Base-by-base conservation (phyloP, 345 rosid genomes). In the Kernera saxatilis region DNA sequence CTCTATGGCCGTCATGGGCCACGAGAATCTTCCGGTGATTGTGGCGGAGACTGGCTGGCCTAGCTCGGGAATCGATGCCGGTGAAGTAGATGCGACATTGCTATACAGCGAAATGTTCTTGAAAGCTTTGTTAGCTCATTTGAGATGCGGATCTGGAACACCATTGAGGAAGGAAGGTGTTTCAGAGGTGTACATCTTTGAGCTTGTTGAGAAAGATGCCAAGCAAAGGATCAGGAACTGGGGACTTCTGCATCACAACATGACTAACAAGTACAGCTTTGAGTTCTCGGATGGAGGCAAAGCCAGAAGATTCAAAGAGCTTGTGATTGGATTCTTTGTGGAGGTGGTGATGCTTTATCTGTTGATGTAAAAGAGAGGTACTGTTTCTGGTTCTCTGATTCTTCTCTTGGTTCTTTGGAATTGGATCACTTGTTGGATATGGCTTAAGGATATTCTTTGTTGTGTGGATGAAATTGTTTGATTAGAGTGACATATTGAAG, bases 21-120 rank as follows among this genome's bases (percentile, higher is more conserved):
- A 89, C 50, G 88, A 85, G 91, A 86, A 79, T 51, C 67, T 87
- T 5, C 98, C 91, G 0, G 48, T 93, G n/a, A 17, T 93, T 0
- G 94, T 93, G 55, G 87, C 96, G 5, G 94, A 93, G 76, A 93
- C 97, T 0, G 98, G 98, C 1, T 93, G 98, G 97, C 97, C 98
- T 27, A 85, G 91, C 79, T 80, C 90, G 0, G 87, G 88, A 9
- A 72, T 70, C 0, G 93, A 87, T 11, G 63, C 62, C 0, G 48
- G 74, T 6, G 98, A 93, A 78, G 82, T 84, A 5, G 97, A 93
- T 12, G 98, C 98, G 5, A 87, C 85, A 1, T 73, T 71, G 64
- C 51, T 56, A 12, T 87, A 84, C 17, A 90, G 81, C 3, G 89
- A 85, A 58, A 84, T 89, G 88, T 93, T 77, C 74, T 55, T 88